Evolutionary conservation across 306 rosid genomes (phyloP), one percentile per base, ranked within the genome.

Genomic region (Potentilla sterilis): DNA sequence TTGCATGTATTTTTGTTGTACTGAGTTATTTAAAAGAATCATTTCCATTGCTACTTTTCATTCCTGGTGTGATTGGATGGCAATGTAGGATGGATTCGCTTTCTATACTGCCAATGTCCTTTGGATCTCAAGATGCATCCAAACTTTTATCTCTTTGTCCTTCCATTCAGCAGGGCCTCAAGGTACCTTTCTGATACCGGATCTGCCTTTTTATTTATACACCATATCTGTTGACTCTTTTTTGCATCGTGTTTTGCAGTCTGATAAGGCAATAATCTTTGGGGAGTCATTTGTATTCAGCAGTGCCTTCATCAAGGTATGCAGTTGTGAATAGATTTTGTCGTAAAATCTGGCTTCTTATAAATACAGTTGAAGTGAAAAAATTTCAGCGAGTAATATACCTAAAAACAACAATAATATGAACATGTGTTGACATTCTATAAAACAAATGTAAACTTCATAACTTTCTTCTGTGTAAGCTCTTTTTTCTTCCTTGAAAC

Each of bases 101-200:
- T 76, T 85, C 96, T 70, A 82, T 95, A 57, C 76, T 95, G 83
- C 97, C 99, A 9, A 66, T 97, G 65, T 95, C 99, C 67, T 92
- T 95, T 75, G 91, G 93, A 66, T 85, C 92, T 81, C 97, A 95
- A 87, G 97, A 95, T 63, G 97, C 97, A 52, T 87, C 91, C 83
- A 87, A 89, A 92, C 68, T 95, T 83, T 51, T 95, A 85, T 85
- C 89, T 77, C 80, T 83, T 77, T 95, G 99, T 82, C 96, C 79
- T 69, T 92, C 99, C 61, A 86, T 95, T 81, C 93, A 87, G 80
- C 81, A 80, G 80, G 97, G 93, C 59, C 81, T 89, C 37, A 95
- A 95, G 99, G 99, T 92, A 81, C 86, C 67, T 63, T 75, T 80
- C 74, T 73, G 40, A 71, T 40, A 48, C 77, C 69, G 42, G 40